Evolutionary conservation across 768 basidiomycete genomes (phyloP).

Genomic region (Podaxis sp.): DNA sequence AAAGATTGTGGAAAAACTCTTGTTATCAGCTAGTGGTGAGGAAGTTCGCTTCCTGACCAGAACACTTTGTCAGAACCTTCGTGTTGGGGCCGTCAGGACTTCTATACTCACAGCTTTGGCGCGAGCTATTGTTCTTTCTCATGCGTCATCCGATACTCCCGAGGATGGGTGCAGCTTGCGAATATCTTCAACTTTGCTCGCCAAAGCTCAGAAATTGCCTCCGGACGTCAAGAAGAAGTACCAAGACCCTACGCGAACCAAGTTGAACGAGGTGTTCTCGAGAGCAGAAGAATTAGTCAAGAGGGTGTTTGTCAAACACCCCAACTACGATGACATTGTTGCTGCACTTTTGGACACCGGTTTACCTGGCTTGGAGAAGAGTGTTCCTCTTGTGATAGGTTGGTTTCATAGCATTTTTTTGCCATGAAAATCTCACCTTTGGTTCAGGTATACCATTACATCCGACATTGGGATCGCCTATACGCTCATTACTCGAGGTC

Average conservation of each 20-base stretch:
- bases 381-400: constrained; percentile 74
- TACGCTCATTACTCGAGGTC: constrained; percentile 81
- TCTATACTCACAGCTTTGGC: constrained; percentile 81
- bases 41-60: constrained; percentile 83
- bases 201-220: constrained; percentile 22
- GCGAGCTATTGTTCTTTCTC: constrained; percentile 69
- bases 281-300: constrained; percentile 66
- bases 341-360: constrained; percentile 59
- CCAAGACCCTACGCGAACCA: constrained; percentile 30
- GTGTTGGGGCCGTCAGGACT: constrained; percentile 86
- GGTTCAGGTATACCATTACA: constrained; percentile 77
- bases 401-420: constrained; percentile 22
- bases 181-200: constrained; percentile 29
- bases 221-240: constrained; percentile 23
- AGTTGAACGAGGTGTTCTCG: constrained; percentile 42
- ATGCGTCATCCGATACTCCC: constrained; percentile 28
- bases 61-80: constrained; percentile 70
- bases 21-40: constrained; percentile 85
- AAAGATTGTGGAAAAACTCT: constrained; percentile 73
- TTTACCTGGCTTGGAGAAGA: constrained; percentile 55
- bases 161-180: constrained; percentile 22
- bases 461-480: constrained; percentile 86
- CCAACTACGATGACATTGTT: constrained; percentile 72
- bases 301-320: constrained; percentile 76
- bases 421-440: neutral